Base-by-base conservation (phyloP, 2,329 filamentous ascomycete genomes). In the Pseudogymnoascus sp. region DNA sequence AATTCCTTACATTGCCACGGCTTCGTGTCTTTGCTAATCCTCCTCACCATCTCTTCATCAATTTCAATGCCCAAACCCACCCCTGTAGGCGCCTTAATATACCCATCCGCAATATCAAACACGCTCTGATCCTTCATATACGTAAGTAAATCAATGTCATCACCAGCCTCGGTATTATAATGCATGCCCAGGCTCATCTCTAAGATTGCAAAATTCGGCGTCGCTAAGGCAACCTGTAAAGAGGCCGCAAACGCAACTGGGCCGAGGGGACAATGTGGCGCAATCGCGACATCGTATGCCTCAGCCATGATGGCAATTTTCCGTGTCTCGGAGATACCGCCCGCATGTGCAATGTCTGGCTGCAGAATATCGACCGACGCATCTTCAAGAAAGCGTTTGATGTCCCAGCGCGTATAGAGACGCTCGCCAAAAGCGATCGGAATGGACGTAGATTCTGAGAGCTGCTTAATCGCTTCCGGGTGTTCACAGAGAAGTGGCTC, bases 181-280 rank as follows among this genome's bases (percentile, higher is more conserved):
- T 86, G 83, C 64, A 85, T 85, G 0, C 82, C 82, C 35, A 85
- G 62, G 55, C 78, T 80, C 83, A 84, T 84, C 69, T 84, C 82
- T 68, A 82, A 80, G 28, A 84, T 84, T 4, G 76, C 77, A 67
- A 79, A 83, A 73, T 79, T 84, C 67, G 69, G 76, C 63, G 69
- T 80, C 23, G 67, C 73, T 60, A 75, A 72, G 30, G 80, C 80
- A 9, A 84, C 77, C 66, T 84, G 82, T 63, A 84, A 73, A 64
- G 76, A 80, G 1, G 82, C 82, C 0, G 82, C 82, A 19, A 84
- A 73, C 3, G 82, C 81, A 62, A 84, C 81, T 0, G 82, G 81
- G 0, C 82, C 82, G 0, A 84, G 70, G 0, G 81, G 82, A 65
- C 80, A 84, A 66, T 84, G 82, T 7, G 82, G 82, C 16, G 82